Evolutionary conservation across 805 yeast species (phyloP).

Genomic region (Metschnikowia shivogae): DNA sequence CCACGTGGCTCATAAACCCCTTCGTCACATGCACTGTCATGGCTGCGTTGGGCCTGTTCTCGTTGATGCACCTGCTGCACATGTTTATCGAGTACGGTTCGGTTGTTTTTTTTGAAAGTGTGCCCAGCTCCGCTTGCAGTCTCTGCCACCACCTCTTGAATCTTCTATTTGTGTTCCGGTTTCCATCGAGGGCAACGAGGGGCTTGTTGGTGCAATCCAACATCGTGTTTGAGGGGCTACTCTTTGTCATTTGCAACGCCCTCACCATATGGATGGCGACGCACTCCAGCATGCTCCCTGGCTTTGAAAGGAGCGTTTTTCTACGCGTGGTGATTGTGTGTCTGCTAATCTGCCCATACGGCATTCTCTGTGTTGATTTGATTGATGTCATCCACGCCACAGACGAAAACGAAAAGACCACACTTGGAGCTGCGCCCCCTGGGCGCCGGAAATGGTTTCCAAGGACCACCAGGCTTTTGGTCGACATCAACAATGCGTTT

Average conservation of each 20-base stretch:
- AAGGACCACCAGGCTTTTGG: slow-evolving; percentile 9
- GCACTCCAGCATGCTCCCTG: slow-evolving; percentile 7
- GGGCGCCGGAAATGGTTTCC: too few species aligned
- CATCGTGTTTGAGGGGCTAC: slow-evolving; percentile 13
- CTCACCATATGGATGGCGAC: slow-evolving; percentile 15
- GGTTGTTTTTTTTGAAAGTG: background rate
- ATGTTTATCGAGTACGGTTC: background rate
- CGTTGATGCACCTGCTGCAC: background rate
- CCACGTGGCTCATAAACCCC: slow-evolving; percentile 18
- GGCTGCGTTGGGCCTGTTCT: background rate
- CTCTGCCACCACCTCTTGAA: slow-evolving; percentile 25
- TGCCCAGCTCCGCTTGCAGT: slow-evolving; percentile 15
- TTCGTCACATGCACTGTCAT: background rate
- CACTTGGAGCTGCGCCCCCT: too few species aligned
- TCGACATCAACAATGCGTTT: slow-evolving; percentile 30
- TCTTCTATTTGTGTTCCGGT: slow-evolving; percentile 27
- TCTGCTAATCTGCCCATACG: slow-evolving; percentile 22
- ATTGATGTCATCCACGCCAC: slow-evolving; percentile 6
- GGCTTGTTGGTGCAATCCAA: slow-evolving; percentile 8
- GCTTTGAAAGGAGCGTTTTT: slow-evolving; percentile 6
- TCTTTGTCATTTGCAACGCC: slow-evolving; percentile 21
- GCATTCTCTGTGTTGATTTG: slow-evolving; percentile 14
- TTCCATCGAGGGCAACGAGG: slow-evolving; percentile 13
- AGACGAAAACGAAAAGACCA: background rate
- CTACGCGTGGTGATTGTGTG: slow-evolving; percentile 16